Evolutionary conservation across 2,329 filamentous ascomycete species (phyloP), one percentile per base, ranked within the genome.

Genomic region (Aureobasidium pullulans): DNA sequence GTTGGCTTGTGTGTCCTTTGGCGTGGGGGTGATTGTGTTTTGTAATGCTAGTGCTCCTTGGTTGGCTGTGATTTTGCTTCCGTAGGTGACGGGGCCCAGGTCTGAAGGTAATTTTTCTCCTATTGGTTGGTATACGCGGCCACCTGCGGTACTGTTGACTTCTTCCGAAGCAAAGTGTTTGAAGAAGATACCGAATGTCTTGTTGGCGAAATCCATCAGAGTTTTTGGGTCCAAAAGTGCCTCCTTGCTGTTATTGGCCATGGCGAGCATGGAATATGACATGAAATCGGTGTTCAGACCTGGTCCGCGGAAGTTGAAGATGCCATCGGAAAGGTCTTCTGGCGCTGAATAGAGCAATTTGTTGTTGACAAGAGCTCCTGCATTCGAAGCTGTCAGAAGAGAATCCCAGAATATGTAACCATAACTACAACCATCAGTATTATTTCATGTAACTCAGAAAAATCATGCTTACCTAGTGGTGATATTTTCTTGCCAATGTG

Each of bases 121-220:
- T 10, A 28, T 19, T 13, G 16, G 16, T 13, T 37, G 47, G 19
- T 9, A 50, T 2, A n/a, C 32, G 3, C 19, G 15, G 5, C 48
- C 48, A 2, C 32, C 48, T 13, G 48, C 6, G 10, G 4, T n/a
- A 15, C 48, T 39, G 7, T 11, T 53, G 23, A 53, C 36, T 3
- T 53, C 16, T 8, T 42, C 36, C 5, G 36, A 42, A 5, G 37
- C 49, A 16, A 42, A 53, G 23, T 53, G 36, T 28, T 53, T 53
- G 49, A 53, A 53, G 15, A 53, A 53, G 8, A 42, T 15, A 31
- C 49, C 49, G n/a, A 53, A 53, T 9, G 49, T 53, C 19, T 40
- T 11, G 13, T 40, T 53, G 19, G 49, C 49, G 31, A 9, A 10
- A 4, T 42, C 23, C 3, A 42, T 11, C 9, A 31, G n/a, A 4